Conservation (phyloP, 257 asterid species). For the Nicotiana benthamiana region DNA sequence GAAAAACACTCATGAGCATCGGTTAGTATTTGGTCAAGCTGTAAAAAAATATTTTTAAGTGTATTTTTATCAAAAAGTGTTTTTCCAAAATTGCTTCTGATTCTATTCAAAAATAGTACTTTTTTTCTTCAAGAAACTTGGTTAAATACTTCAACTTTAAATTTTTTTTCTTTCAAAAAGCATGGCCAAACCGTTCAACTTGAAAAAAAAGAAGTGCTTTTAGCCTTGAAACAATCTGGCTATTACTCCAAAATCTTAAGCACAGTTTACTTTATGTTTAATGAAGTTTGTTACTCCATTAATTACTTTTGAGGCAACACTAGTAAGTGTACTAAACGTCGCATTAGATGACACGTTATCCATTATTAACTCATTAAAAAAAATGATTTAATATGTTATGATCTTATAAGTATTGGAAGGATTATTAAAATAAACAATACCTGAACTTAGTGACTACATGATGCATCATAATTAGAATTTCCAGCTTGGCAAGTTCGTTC, state of each 20-base stretch:
- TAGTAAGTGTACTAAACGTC: background rate
- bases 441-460: conserved; percentile 66
- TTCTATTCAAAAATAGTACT: too few species aligned
- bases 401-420: background rate
- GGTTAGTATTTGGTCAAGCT: too few species aligned
- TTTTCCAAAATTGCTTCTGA: too few species aligned
- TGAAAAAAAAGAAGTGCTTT: too few species aligned
- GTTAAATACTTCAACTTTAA: too few species aligned
- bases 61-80: too few species aligned
- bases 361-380: background rate
- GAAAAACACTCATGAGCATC: too few species aligned
- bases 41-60: too few species aligned
- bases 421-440: conserved; percentile 18
- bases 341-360: background rate
- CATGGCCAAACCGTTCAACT: too few species aligned
- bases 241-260: background rate
- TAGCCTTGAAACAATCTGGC: too few species aligned
- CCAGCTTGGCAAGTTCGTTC: conserved; percentile 80
- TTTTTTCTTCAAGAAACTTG: too few species aligned
- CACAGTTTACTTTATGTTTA: background rate
- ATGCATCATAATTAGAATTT: conserved; percentile 66
- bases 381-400: background rate
- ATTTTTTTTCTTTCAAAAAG: too few species aligned
- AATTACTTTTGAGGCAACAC: background rate
- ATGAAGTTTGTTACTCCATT: background rate